Evolutionary conservation across 257 asterid genomes (phyloP), one percentile per base, ranked within the genome.

Genomic region (Solanum commersonii): DNA sequence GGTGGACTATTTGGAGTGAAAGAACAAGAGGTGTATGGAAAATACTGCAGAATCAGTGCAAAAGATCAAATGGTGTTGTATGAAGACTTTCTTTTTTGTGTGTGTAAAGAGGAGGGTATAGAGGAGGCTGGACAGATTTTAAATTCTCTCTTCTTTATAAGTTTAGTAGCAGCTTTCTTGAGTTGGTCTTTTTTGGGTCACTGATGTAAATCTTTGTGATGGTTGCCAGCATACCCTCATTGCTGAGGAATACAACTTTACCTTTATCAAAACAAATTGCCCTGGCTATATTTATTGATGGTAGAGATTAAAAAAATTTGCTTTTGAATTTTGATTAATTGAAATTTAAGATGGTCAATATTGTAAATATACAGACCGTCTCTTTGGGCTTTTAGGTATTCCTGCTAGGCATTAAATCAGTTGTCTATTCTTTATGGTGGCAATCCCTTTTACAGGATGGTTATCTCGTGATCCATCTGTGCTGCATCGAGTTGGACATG

Each of bases 381-480:
- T 77, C 84, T 40, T 13, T 40, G 59, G 34, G 84, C 6, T 18
- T 31, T 49, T 52, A 29, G 44, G 44, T 49, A 49, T 29, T 46
- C 63, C 42, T 29, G 27, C 85, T 49, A 82, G 42, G 42, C 44
- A 31, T 29, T 82, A 18, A 46, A 82, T 82, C 44, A 29, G 70
- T 29, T 46, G 29, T 49, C 70, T 29, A 49, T 82, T 82, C 27
- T 49, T 49, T 31, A 10, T 44, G 86, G 65, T 89, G 73, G 40
- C 87, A 84, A 34, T 87, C 42, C 87, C 89, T 52, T 92, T 84
- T 90, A 76, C 92, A 97, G 99, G 99, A 42, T 94, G 94, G 87
- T 93, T 97, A 85, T 96, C 99, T 31, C 95, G 93, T 81, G 98
- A 97, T 88, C 98, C 99, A 81, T 94, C 96, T 85, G 92, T 91